Percentiles rank a stretch among this genome's conserved stretches.
phyloP scores from a whole-genome alignment of 345 rosid genomes.

The Salix koriyanagi region DNA sequence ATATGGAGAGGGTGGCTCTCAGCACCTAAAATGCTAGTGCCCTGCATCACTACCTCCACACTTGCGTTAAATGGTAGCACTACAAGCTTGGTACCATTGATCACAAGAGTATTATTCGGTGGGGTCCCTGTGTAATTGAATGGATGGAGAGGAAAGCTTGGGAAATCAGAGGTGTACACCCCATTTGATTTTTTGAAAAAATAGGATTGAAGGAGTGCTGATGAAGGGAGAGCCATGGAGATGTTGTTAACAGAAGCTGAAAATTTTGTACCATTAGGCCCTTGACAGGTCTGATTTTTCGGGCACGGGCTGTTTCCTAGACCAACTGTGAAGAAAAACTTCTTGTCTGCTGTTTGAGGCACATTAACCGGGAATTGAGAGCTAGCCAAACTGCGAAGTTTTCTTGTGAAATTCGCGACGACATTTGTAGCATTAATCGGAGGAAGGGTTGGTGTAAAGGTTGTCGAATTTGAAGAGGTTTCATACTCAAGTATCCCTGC shows the following conservation, averaged over 20 bases:
- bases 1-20: constrained; percentile 83
- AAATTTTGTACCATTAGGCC: constrained; percentile 64
- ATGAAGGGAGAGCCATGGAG: constrained; percentile 52
- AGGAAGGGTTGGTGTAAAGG: constrained; percentile 51
- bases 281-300: constrained; percentile 65
- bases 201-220: constrained; percentile 55
- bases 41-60: constrained; percentile 76
- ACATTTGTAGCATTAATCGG: constrained; percentile 47
- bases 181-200: constrained; percentile 41
- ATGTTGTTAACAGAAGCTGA: constrained; percentile 61
- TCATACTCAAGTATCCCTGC: constrained; percentile 65
- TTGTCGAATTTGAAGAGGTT: constrained; percentile 2
- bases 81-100: constrained; percentile 48
- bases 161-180: constrained; percentile 54
- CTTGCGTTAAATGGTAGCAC: constrained; percentile 57
- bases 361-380: constrained; percentile 52
- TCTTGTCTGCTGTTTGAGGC: constrained; percentile 43
- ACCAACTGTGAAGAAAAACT: constrained; percentile 55
- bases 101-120: constrained; percentile 56
- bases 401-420: constrained; percentile 43
- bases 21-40: constrained; percentile 60
- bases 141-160: constrained; percentile 40
- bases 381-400: constrained; percentile 51
- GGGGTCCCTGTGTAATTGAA: constrained; percentile 75
- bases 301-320: constrained; percentile 62